A percentile compares a stretch with the other conserved stretches of the same genome.
Conservation (phyloP, 179 eudicot genomes). For the Patellifolia procumbens region DNA sequence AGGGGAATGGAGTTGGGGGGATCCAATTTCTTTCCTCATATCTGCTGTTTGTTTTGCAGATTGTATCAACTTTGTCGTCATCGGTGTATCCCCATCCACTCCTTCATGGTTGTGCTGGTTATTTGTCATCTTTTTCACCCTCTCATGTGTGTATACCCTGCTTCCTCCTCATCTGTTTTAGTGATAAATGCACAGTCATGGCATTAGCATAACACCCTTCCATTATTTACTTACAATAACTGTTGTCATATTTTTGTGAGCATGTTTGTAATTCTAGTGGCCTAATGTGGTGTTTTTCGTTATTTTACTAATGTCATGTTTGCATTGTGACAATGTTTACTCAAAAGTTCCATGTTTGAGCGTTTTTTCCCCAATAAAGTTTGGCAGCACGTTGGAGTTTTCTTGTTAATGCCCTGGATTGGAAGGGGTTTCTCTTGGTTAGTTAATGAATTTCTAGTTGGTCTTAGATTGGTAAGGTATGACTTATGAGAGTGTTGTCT, state of each 20-base stretch:
- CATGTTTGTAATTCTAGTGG: background rate
- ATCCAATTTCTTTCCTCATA: slow-evolving; percentile 24
- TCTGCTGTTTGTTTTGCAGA: slow-evolving; percentile 49
- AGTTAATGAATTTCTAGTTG: background rate
- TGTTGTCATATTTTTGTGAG: background rate
- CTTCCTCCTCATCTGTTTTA: slow-evolving; percentile 7
- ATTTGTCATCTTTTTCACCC: slow-evolving; percentile 74
- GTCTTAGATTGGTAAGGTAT: background rate
- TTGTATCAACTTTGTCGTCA: slow-evolving; percentile 74
- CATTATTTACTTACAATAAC: background rate
- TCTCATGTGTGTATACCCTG: slow-evolving; percentile 61
- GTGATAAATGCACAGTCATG: slow-evolving; percentile 6
- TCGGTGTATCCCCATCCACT: slow-evolving; percentile 60
- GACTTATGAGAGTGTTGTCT: background rate
- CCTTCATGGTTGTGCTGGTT: slow-evolving; percentile 82
- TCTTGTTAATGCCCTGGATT: background rate
- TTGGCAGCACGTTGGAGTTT: background rate
- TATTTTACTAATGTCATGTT: background rate
- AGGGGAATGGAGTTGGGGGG: background rate
- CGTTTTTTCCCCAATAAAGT: no score
- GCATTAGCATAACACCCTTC: slow-evolving; percentile 10
- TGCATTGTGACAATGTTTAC: background rate
- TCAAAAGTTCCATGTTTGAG: no score
- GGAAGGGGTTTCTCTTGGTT: background rate
- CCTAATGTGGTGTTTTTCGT: background rate